Evolutionary conservation across 1,139 yeast genomes (phyloP), one percentile per base, ranked within the genome.

Genomic region (Schwanniomyces etchellsii): DNA sequence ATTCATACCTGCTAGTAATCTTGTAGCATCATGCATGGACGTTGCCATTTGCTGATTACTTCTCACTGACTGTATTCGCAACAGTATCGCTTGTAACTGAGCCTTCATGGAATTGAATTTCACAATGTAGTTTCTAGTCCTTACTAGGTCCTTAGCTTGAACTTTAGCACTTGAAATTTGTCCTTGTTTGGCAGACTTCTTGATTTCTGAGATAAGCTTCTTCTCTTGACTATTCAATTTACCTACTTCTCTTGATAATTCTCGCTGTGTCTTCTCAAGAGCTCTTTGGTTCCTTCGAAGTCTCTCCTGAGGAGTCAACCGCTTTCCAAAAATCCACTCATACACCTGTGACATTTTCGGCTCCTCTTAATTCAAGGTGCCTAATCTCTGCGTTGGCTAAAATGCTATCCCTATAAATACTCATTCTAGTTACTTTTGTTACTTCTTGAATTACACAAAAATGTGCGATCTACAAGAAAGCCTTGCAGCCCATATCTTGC

Each of bases 251-350:
- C 98, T 66, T 26, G 85, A 85, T 32, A 91, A 66, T 50, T 93
- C 98, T 31, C 98, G 69, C 56, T 88, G 96, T 0, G 98, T 88
- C 45, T 91, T 78, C 48, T 91, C 98, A 25, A 91, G 67, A 3
- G 96, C 93, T 35, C 98, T 66, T 62, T 91, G 98, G 57, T 91
- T 94, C 77, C 83, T 88, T 43, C 96, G 79, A 50, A 91, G 75
- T 52, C 89, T 71, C 60, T 91, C 98, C 51, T 88, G 96, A 5
- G 98, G 97, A 28, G 98, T 88, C 43, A 84, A 63, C 52, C 81
- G 75, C 68, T 88, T 85, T 11, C 98, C 98, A 60, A 91, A 91
- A 16, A 86, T 88, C 97, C 97, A 91, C 52, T 88, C 95, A 45
- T 89, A 74, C 45, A 88, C 59, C 47, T 74, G 80, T 23, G 67